A percentile compares a stretch with the other conserved stretches of the same genome.
These are phyloP conservation scores for Pythium phragmiticola DNA, from an alignment of 352 stramenopile genomes.

Conservation along the genomic window DNA sequence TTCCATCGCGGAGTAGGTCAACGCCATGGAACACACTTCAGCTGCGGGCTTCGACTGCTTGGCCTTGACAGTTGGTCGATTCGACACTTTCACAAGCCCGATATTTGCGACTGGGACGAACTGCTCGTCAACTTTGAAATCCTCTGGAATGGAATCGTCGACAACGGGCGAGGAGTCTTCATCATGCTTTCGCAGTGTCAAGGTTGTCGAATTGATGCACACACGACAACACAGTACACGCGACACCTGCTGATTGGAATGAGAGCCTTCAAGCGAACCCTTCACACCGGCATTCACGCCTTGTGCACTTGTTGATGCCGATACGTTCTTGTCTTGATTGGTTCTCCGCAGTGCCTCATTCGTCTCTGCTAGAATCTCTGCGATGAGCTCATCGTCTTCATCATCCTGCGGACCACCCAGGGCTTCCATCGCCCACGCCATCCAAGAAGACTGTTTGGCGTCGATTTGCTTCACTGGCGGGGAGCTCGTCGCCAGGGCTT, in stretches of 20 bases:
- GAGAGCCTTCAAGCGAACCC: neutral
- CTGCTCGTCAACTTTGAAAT: conserved; percentile 39
- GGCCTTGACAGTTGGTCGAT: conserved; percentile 34
- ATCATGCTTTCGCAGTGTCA: conserved; percentile 69
- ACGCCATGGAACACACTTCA: conserved; percentile 50
- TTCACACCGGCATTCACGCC: conserved; percentile 1
- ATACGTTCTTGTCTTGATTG: conserved; percentile 10
- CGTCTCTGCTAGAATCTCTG: conserved; percentile 68
- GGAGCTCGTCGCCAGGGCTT: neutral
- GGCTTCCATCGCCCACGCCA: conserved; percentile 70
- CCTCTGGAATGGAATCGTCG: conserved; percentile 1
- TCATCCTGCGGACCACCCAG: conserved; percentile 49
- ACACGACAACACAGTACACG: conserved; percentile 41
- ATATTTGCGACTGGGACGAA: conserved; percentile 82
- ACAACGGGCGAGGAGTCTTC: conserved; percentile 19
- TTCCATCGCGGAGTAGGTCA: conserved; percentile 59
- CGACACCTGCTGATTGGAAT: conserved; percentile 3
- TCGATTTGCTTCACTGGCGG: neutral
- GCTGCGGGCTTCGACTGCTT: conserved; percentile 53
- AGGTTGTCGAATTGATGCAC: conserved; percentile 51
- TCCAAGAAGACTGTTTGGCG: conserved; percentile 42
- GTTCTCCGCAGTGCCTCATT: conserved; percentile 45
- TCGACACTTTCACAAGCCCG: conserved; percentile 70
- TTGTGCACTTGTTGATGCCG: conserved; percentile 5
- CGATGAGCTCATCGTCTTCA: conserved; percentile 64